A percentile compares a stretch with the other conserved stretches of the same genome.
Evolutionary conservation across 2,329 filamentous ascomycete species (phyloP).

Genomic region (Bipolaris bicolor): DNA sequence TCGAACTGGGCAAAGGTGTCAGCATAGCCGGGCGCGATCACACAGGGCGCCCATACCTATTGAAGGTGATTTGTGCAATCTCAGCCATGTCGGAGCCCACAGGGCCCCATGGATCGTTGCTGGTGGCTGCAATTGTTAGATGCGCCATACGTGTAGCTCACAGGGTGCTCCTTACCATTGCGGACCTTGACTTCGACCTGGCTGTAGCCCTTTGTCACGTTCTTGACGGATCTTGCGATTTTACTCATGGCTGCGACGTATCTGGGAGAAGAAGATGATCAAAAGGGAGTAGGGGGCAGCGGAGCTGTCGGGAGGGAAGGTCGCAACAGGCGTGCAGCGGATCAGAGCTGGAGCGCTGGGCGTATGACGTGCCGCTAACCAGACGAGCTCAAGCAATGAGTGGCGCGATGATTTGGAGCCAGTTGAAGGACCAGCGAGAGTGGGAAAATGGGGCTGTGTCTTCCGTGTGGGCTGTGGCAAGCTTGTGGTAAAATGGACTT

Average conservation of each 20-base stretch:
- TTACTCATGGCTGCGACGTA: constrained; percentile 75
- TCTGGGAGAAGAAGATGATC: background rate
- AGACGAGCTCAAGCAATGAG: constrained; percentile 13
- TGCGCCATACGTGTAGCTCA: constrained; percentile 4
- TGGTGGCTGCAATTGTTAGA: constrained; percentile 73
- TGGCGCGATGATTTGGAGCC: constrained; percentile 1
- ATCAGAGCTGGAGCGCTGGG: constrained; percentile 14
- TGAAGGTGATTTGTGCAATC: constrained; percentile 96
- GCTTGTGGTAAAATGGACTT: constrained; percentile 14
- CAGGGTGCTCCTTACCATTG: constrained; percentile 34
- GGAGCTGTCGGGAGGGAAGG: constrained; percentile 15
- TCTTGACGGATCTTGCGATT: constrained; percentile 96
- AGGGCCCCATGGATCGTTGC: constrained; percentile 98
- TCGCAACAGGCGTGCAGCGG: constrained; percentile 14
- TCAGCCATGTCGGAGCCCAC: constrained; percentile 98
- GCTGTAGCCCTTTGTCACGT: constrained; percentile 99
- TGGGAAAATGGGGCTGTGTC: constrained; percentile 6
- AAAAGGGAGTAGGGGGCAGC: constrained; percentile 1
- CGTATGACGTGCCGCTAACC: constrained; percentile 17
- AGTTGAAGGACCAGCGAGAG: constrained; percentile 4
- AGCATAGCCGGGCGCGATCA: constrained; percentile 27
- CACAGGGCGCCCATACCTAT: constrained; percentile 70
- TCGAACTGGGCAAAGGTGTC: constrained; percentile 66
- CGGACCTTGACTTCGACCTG: constrained; percentile 92
- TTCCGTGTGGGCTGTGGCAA: constrained; percentile 13